These are phyloP conservation scores for Salix dunnii DNA, from an alignment of 345 rosid genomes.

Conservation along the genomic window DNA sequence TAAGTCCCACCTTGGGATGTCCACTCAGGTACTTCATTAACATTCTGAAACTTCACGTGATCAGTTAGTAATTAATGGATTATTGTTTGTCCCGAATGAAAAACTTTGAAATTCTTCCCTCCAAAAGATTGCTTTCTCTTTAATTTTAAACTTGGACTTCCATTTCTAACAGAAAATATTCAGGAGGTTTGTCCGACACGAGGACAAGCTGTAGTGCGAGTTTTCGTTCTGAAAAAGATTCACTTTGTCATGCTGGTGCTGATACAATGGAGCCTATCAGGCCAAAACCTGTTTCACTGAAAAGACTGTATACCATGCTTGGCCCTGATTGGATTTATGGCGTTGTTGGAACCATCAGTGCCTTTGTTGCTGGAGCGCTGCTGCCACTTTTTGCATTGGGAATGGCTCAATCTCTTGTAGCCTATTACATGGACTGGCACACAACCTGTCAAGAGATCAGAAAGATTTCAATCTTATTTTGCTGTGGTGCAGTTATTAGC, in stretches of 20 bases:
- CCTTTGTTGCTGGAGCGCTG: slow-evolving; percentile 71
- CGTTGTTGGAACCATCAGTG: slow-evolving; percentile 51
- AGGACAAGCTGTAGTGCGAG: slow-evolving; percentile 55
- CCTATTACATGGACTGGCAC: slow-evolving; percentile 69
- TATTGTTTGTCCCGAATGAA: too few species aligned
- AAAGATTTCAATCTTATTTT: slow-evolving; percentile 56
- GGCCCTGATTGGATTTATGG: slow-evolving; percentile 75
- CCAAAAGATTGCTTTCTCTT: too few species aligned
- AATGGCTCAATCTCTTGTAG: slow-evolving; percentile 70
- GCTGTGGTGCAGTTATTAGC: slow-evolving; percentile 56
- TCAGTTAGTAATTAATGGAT: too few species aligned
- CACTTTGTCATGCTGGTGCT: slow-evolving; percentile 32
- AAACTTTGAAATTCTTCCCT: too few species aligned
- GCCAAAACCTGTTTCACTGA: slow-evolving; percentile 36
- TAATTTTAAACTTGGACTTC: slow-evolving; percentile 21
- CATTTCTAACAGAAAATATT: slow-evolving; percentile 24
- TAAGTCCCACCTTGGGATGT: slow-evolving; percentile 18
- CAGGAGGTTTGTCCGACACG: slow-evolving; percentile 56
- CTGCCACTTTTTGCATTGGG: slow-evolving; percentile 90
- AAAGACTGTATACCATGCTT: slow-evolving; percentile 64
- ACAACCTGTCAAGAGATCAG: slow-evolving; percentile 53
- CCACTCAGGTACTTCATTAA: slow-evolving; percentile 45
- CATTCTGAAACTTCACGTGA: too few species aligned
- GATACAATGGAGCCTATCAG: slow-evolving; percentile 39
- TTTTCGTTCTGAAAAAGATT: slow-evolving; percentile 70